phyloP scores from a whole-genome alignment of 768 basidiomycete genomes.

The Trametes cinnabarina region DNA sequence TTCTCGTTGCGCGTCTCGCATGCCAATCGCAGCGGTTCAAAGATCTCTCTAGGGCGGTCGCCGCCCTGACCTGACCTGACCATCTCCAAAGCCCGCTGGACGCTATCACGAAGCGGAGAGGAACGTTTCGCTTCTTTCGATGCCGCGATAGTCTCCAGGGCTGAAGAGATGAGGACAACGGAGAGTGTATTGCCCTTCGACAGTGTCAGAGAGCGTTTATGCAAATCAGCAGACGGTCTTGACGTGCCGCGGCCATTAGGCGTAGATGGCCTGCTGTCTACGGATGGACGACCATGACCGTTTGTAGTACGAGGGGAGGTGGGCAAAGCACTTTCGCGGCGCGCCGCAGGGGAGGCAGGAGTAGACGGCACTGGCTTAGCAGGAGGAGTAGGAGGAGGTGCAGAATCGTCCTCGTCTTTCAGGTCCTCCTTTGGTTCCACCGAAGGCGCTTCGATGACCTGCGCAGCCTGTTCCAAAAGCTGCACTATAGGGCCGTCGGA shows the following conservation, averaged over 20 bases:
- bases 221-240: slow-evolving; percentile 23
- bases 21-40: slow-evolving; percentile 93
- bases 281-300: slow-evolving; percentile 12
- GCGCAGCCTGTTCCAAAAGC: background rate
- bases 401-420: background rate
- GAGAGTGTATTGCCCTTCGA: slow-evolving; percentile 72
- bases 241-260: slow-evolving; percentile 25
- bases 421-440: background rate
- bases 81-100: slow-evolving; percentile 79
- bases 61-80: slow-evolving; percentile 73
- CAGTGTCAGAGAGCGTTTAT: slow-evolving; percentile 37
- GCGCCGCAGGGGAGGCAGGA: slow-evolving; percentile 20
- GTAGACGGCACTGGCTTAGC: slow-evolving; percentile 19
- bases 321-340: slow-evolving; percentile 24
- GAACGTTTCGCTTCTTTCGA: slow-evolving; percentile 90
- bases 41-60: slow-evolving; percentile 80
- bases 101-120: slow-evolving; percentile 75
- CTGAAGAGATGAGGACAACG: slow-evolving; percentile 76
- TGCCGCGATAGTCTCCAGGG: slow-evolving; percentile 79
- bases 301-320: slow-evolving; percentile 11
- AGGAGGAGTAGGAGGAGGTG: slow-evolving; percentile 26
- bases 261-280: slow-evolving; percentile 15
- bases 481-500: background rate
- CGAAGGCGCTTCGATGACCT: background rate
- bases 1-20: slow-evolving; percentile 95